These are phyloP conservation scores for Aleurites moluccanus DNA, from an alignment of 441 rosid species.

Conservation along the genomic window DNA sequence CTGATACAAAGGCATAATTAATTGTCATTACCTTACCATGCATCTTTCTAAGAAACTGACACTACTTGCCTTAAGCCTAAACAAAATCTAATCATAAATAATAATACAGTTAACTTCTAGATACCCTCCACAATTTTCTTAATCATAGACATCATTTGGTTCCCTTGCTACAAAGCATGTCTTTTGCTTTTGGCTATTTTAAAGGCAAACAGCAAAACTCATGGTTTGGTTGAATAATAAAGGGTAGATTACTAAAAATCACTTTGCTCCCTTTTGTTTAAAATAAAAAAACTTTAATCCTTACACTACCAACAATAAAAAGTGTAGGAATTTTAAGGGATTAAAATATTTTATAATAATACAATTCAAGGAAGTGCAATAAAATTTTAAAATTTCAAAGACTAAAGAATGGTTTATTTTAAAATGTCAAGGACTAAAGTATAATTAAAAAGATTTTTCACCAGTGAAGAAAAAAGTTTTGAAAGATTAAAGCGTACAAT, in stretches of 20 bases:
- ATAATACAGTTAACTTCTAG: background rate
- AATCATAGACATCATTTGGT: background rate
- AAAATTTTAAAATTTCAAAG: too few species aligned
- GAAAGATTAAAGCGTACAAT: too few species aligned
- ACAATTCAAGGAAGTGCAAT: too few species aligned
- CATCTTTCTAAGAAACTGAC: background rate
- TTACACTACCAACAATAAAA: too few species aligned
- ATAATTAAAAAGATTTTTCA: too few species aligned
- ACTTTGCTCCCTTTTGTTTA: background rate
- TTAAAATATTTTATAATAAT: too few species aligned
- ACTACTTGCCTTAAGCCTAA: background rate
- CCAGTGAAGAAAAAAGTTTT: too few species aligned
- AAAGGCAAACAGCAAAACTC: background rate
- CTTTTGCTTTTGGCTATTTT: too few species aligned
- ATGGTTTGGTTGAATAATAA: background rate
- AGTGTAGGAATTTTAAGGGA: background rate
- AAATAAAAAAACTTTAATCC: too few species aligned
- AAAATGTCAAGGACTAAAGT: too few species aligned
- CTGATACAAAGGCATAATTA: background rate
- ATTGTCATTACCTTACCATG: background rate
- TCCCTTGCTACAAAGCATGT: background rate
- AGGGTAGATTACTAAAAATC: background rate
- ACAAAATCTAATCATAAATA: background rate
- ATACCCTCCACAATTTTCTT: background rate
- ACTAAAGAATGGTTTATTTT: too few species aligned